These are phyloP conservation scores for Bjerkandera adusta DNA, from an alignment of 1,284 basidiomycete species.

Conservation along the genomic window DNA sequence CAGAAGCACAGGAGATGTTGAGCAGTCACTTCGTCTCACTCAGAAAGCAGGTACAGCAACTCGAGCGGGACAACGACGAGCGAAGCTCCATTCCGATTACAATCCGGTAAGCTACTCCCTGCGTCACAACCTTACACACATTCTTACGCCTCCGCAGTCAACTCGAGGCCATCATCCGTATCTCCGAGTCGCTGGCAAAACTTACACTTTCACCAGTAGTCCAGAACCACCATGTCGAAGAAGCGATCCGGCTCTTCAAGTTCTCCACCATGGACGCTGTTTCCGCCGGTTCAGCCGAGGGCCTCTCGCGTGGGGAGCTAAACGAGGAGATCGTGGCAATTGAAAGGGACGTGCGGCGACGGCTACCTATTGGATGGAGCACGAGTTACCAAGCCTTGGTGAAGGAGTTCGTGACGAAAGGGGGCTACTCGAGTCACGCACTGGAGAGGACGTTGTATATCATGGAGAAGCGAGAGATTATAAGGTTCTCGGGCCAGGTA, in stretches of 20 bases:
- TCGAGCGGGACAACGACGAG: constrained; percentile 97
- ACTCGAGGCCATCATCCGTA: constrained; percentile 98
- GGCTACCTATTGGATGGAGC: constrained; percentile 95
- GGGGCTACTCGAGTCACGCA: constrained; percentile 90
- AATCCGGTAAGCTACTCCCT: constrained; percentile 64
- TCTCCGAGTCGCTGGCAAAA: constrained; percentile 96
- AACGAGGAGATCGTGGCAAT: constrained; percentile 94
- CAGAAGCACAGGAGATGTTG: constrained; percentile 95
- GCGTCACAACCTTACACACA: not conserved
- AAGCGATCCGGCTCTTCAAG: constrained; percentile 97
- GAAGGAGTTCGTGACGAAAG: constrained; percentile 93
- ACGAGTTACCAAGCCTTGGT: constrained; percentile 94
- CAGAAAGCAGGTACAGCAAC: constrained; percentile 93
- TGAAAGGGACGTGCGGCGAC: constrained; percentile 85
- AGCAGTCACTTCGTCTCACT: constrained; percentile 96
- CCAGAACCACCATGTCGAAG: constrained; percentile 93
- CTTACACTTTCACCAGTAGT: constrained; percentile 88
- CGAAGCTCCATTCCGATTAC: constrained; percentile 98
- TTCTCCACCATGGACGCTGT: constrained; percentile 99
- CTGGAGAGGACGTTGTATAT: constrained; percentile 92
- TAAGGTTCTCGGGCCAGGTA: constrained; percentile 81
- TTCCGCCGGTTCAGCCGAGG: constrained; percentile 89
- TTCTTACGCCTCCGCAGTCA: constrained; percentile 54
- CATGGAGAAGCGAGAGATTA: constrained; percentile 93
- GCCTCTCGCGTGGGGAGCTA: constrained; percentile 88